These are phyloP conservation scores for Calonectria hawksworthii DNA, from an alignment of 2,329 filamentous ascomycete genomes.

Conservation along the genomic window DNA sequence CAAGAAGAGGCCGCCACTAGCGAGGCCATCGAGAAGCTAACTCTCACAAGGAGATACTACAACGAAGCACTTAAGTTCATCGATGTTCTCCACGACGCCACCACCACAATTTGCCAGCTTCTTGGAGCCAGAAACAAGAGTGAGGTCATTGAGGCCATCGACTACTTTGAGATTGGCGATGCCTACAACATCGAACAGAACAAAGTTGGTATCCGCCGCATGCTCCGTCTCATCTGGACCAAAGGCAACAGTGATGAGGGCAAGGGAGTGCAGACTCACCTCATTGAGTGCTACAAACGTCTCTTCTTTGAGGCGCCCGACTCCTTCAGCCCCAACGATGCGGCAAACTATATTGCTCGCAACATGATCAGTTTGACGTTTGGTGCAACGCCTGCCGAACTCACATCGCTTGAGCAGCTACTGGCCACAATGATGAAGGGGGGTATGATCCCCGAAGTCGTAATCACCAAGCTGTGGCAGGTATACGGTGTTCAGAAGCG, in stretches of 20 bases:
- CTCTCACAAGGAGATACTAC: slow-evolving; percentile 91
- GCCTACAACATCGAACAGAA: slow-evolving; percentile 97
- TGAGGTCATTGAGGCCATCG: slow-evolving; percentile 98
- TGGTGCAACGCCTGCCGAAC: slow-evolving; percentile 91
- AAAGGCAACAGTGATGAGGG: slow-evolving; percentile 99
- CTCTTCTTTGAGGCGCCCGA: slow-evolving; percentile 97
- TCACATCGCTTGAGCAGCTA: slow-evolving; percentile 95
- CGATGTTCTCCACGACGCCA: slow-evolving; percentile 87
- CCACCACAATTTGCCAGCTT: slow-evolving; percentile 85
- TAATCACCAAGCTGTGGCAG: slow-evolving; percentile 95
- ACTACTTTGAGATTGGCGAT: slow-evolving; percentile 95
- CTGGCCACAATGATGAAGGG: slow-evolving; percentile 98
- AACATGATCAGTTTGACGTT: slow-evolving; percentile 99
- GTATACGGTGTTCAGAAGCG: slow-evolving; percentile 95
- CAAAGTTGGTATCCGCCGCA: slow-evolving; percentile 91
- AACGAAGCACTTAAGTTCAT: slow-evolving; percentile 95
- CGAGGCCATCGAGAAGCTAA: slow-evolving; percentile 88
- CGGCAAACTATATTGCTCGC: slow-evolving; percentile 93
- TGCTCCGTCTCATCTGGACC: slow-evolving; percentile 98
- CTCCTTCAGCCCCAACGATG: slow-evolving; percentile 87
- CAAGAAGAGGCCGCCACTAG: slow-evolving; percentile 90
- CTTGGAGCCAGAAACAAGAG: slow-evolving; percentile 97
- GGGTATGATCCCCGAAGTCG: slow-evolving; percentile 85
- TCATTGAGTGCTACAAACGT: slow-evolving; percentile 96
- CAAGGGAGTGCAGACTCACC: slow-evolving; percentile 95